A percentile compares a stretch with the other conserved stretches of the same genome.
Conservation (phyloP, 2,329 filamentous ascomycete species). For the Beauveria rudraprayagi region DNA sequence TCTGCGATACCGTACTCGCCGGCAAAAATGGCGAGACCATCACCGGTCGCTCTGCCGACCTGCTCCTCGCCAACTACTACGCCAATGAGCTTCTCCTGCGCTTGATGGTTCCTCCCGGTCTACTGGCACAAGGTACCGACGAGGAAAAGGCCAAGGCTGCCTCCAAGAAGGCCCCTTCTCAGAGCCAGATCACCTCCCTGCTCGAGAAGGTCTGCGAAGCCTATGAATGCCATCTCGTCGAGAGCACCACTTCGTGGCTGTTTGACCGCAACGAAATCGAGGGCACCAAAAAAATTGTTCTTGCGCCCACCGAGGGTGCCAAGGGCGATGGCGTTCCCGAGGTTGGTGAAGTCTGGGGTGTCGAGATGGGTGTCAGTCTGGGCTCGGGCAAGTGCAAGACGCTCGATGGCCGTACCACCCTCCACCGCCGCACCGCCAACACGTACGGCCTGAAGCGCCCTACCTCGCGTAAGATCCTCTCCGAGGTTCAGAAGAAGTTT, state of each 20-base stretch:
- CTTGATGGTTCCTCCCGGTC: conserved; percentile 83
- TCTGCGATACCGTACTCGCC: conserved; percentile 85
- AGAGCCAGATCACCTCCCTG: conserved; percentile 77
- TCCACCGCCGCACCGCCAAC: conserved; percentile 86
- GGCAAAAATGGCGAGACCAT: conserved; percentile 56
- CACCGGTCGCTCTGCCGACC: conserved; percentile 72
- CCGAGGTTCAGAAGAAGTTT: conserved; percentile 95
- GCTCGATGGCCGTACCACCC: conserved; percentile 76
- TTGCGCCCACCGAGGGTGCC: conserved; percentile 75
- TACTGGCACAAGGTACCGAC: conserved; percentile 73
- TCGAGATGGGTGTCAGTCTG: conserved; percentile 88
- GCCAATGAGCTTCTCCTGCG: conserved; percentile 91
- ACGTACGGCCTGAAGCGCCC: conserved; percentile 92
- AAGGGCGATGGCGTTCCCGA: conserved; percentile 88
- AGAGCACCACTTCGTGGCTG: conserved; percentile 96
- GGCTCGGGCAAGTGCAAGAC: conserved; percentile 93
- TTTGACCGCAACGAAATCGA: conserved; percentile 98
- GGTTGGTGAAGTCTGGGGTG: conserved; percentile 91
- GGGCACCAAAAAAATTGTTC: conserved; percentile 93
- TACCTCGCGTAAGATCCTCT: conserved; percentile 84
- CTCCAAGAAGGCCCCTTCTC: conserved; percentile 71
- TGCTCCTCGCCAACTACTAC: conserved; percentile 86
- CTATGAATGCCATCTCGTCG: conserved; percentile 87
- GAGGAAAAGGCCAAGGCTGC: conserved; percentile 94
- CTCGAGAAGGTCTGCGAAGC: conserved; percentile 86